Evolutionary conservation across 129 eudicot species (phyloP).

Genomic region (Ambrosia artemisiifolia): DNA sequence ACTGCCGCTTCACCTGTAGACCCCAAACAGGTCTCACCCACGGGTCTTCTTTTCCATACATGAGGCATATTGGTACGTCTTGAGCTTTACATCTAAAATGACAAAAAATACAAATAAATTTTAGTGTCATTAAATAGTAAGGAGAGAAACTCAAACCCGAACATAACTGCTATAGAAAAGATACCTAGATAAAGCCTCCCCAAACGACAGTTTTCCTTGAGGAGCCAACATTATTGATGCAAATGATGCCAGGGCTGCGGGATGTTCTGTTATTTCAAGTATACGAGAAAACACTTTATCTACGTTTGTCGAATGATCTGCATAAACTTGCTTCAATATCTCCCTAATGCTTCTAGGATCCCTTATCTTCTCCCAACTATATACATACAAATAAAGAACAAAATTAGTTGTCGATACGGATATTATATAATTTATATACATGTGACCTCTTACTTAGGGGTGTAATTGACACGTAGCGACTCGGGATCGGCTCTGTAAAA

Average conservation of each 20-base stretch:
- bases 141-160: neutral
- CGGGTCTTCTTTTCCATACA: conserved; percentile 98
- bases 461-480: too few species aligned
- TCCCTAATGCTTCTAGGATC: conserved; percentile 77
- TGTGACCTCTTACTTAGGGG: neutral
- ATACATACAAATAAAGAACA: conserved; percentile 15
- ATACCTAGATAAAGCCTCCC: conserved; percentile 79
- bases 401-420: neutral
- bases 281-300: conserved; percentile 82
- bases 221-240: conserved; percentile 97
- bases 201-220: conserved; percentile 62
- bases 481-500: too few species aligned
- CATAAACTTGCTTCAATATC: conserved; percentile 83
- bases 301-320: conserved; percentile 85
- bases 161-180: neutral
- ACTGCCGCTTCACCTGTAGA: conserved; percentile 69
- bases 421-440: neutral
- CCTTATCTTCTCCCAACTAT: conserved; percentile 88
- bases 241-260: conserved; percentile 94
- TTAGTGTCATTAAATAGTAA: neutral
- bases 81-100: conserved; percentile 53
- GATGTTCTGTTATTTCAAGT: conserved; percentile 71
- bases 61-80: conserved; percentile 70
- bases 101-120: neutral
- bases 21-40: conserved; percentile 98